These are phyloP conservation scores for Cantharellus cinnabarinus DNA, from an alignment of 768 basidiomycete genomes.

Conservation along the genomic window DNA sequence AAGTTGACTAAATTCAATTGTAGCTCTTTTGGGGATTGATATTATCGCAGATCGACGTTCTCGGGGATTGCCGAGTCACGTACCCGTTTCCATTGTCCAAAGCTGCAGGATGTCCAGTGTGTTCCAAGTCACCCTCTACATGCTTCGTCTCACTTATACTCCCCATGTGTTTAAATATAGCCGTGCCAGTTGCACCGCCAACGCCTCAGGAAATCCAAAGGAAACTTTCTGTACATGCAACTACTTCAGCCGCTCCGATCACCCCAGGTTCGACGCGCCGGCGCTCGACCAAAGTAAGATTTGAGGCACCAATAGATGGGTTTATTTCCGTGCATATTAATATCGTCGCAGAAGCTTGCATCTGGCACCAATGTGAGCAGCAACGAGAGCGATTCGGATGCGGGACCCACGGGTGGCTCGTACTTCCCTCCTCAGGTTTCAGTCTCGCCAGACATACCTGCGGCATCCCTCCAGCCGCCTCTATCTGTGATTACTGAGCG, in stretches of 20 bases:
- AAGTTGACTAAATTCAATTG: neutral
- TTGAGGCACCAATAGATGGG: neutral
- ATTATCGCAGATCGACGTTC: neutral
- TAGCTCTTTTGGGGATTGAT: neutral
- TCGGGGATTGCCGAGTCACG: neutral
- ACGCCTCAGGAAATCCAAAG: constrained; percentile 72
- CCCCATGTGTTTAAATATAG: too few relatives aligned
- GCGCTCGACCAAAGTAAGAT: neutral
- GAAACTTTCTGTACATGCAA: constrained; percentile 34
- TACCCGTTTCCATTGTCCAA: too few relatives aligned
- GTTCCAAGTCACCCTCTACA: too few relatives aligned
- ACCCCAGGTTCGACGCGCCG: neutral
- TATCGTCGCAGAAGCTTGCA: constrained; percentile 15
- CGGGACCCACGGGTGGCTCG: constrained; percentile 15
- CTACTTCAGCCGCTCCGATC: neutral
- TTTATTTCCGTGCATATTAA: neutral
- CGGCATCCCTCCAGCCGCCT: constrained; percentile 27
- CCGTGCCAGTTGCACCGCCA: constrained; percentile 33
- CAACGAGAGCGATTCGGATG: constrained; percentile 72
- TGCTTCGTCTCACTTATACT: too few relatives aligned
- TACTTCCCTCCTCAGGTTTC: constrained; percentile 18
- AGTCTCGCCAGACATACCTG: constrained; percentile 10
- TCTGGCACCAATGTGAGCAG: constrained; percentile 29
- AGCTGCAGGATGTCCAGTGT: too few relatives aligned
- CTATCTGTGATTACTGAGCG: constrained; percentile 64